Evolutionary conservation across 306 rosid species (phyloP).

Genomic region (Adenanthera pavonina): DNA sequence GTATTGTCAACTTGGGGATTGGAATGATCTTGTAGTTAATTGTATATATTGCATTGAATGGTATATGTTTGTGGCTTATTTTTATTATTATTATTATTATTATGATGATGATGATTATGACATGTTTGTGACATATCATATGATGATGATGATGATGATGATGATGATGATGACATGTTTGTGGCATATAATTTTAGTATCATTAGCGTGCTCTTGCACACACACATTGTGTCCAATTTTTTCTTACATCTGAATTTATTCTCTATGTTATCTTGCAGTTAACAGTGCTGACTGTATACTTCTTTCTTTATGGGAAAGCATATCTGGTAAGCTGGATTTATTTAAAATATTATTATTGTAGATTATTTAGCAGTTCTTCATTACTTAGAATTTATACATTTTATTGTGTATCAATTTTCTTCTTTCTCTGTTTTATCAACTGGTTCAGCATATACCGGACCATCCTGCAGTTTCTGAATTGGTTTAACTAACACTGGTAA

Average conservation of each 20-base stretch:
- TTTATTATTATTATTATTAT: too few relatives aligned
- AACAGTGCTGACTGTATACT: conserved; percentile 83
- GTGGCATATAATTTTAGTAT: conserved; percentile 9
- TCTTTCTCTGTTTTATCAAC: neutral
- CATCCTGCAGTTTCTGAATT: too few relatives aligned
- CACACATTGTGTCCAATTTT: neutral
- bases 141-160: too few relatives aligned
- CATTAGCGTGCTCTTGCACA: neutral
- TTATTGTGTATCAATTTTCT: neutral
- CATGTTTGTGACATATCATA: conserved; percentile 3
- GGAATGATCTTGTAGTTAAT: neutral
- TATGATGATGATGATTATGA: too few relatives aligned
- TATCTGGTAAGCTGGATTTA: conserved; percentile 76
- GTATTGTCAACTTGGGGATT: neutral
- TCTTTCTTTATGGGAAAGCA: conserved; percentile 83
- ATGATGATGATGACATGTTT: too few relatives aligned
- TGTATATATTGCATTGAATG: conserved; percentile 1
- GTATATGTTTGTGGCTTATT: neutral
- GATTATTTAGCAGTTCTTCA: conserved; percentile 14
- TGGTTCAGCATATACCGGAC: too few relatives aligned
- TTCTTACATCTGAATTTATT: conserved; percentile 36
- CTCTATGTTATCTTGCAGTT: conserved; percentile 64
- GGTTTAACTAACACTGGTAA: too few relatives aligned
- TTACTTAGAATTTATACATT: neutral
- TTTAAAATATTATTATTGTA: conserved; percentile 3